Evolutionary conservation across 225 moss, liverwort and hornwort species (phyloP), one percentile per base, ranked within the genome.

Genomic region (Physcomitrium patens): DNA sequence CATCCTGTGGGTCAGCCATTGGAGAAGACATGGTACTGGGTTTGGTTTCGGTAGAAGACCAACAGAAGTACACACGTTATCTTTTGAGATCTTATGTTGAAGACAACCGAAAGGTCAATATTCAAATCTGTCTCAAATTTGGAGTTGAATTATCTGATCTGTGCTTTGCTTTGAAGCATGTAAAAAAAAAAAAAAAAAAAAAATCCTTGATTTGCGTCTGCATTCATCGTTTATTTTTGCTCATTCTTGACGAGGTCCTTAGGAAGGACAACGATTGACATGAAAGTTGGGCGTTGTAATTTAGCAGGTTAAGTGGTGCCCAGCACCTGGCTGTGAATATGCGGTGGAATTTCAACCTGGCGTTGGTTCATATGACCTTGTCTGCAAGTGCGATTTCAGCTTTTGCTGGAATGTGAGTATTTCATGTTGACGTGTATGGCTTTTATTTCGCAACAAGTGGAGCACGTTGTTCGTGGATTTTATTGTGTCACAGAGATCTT

Each of bases 291-390:
- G 31, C 31, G 2, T 37, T 27, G 56, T 52, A 20, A 4, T 80
- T 62, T 80, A 65, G 78, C 88, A 88, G 88, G 85, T 85, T 12
- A 96, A 96, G 84, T 96, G 95, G 95, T 96, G 95, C 78, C 95
- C 95, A n/a, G 95, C 95, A 47, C 95, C 95, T 68, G 95, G 91
- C 22, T 96, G 95, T 59, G 93, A 96, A 75, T 96, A 90, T 74
- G 95, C 95, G 8, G 90, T 96, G 60, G 95, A 93, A 68, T 96
- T 90, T 74, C 81, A 84, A 62, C 87, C 90, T 44, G 95, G 91
- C 62, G 79, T 84, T 63, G 95, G 91, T 46, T 88, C 91, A 18
- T 93, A 79, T 51, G 95, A 96, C 76, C 87, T 96, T 79, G 90
- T 89, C 65, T 96, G 95, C 89, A 93, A 96, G 85, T 96, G 95